Evolutionary conservation across 257 asterid genomes (phyloP), one percentile per base, ranked within the genome.

Genomic region (Rehmannia glutinosa): DNA sequence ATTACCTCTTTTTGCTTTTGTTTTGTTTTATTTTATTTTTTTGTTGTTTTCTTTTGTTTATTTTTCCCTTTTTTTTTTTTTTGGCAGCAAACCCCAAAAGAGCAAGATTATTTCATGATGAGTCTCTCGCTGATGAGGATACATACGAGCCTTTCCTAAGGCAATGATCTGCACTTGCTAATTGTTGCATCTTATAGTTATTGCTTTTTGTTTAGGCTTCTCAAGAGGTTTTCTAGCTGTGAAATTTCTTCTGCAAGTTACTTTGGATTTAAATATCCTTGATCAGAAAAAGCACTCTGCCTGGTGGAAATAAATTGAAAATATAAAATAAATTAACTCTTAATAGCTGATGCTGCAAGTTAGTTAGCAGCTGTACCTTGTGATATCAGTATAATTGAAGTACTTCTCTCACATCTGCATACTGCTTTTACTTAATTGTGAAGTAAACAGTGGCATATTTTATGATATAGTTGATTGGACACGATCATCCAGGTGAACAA

Each of bases 141-240:
- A 66, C 82, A 57, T 92, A 90, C 19, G 97, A 89, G 75, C 95
- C 98, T 81, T 90, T 92, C 77, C 79, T 92, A 62, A 86, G 96
- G 98, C 69, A 85, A 79, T 72, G 45, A 71, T 74, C 53, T n/a
- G n/a, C n/a, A n/a, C n/a, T 69, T 70, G 49, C 64, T 16, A 66
- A 9, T 27, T 58, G 16, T 66, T 28, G 62, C 55, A 39, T 33
- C 16, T 50, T 45, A 5, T n/a, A 16, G 27, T 35, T 55, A 8
- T 55, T 66, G 19, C 5, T 59, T 17, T 70, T 69, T 46, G 33
- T 17, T 15, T 28, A 63, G 49, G 64, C 64, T 57, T 50, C 19
- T 47, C 25, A 55, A 27, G 43, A 62, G 52, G 58, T 50, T 35
- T 20, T 41, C 28, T 28, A 36, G 2, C 23, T 54, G 49, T 27